A percentile compares a stretch with the other conserved stretches of the same genome.
These are phyloP conservation scores for Isatis tinctoria DNA, from an alignment of 345 rosid species.

Conservation along the genomic window DNA sequence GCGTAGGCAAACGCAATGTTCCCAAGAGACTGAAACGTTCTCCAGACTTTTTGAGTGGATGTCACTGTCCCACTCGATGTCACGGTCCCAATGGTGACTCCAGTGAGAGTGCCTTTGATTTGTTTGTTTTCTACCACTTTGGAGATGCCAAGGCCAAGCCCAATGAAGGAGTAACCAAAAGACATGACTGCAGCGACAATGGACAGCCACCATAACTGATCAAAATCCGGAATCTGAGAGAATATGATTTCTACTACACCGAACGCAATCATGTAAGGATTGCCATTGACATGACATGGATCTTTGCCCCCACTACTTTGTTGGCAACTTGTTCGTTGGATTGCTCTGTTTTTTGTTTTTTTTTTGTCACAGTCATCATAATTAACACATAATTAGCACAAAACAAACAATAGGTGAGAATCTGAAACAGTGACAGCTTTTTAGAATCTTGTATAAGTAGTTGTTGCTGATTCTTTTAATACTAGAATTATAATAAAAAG, in stretches of 20 bases:
- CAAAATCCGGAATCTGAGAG: slow-evolving; percentile 82
- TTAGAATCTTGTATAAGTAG: neutral
- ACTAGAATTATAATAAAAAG: neutral
- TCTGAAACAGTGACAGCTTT: slow-evolving; percentile 9
- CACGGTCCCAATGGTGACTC: slow-evolving; percentile 51
- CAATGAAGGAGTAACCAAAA: slow-evolving; percentile 68
- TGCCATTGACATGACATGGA: slow-evolving; percentile 51
- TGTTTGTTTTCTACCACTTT: slow-evolving; percentile 51
- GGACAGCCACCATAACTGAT: slow-evolving; percentile 84
- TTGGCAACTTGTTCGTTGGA: slow-evolving; percentile 55
- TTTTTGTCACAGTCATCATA: neutral
- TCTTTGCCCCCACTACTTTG: slow-evolving; percentile 36
- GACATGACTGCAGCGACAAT: slow-evolving; percentile 79
- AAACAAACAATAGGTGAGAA: neutral
- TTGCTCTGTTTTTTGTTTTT: slow-evolving; percentile 47
- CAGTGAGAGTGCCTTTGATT: slow-evolving; percentile 68
- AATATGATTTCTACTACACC: slow-evolving; percentile 51
- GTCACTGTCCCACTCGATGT: slow-evolving; percentile 46
- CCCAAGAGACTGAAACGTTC: slow-evolving; percentile 87
- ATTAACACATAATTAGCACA: neutral
- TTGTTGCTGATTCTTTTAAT: slow-evolving; percentile 8
- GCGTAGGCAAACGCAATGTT: slow-evolving; percentile 93
- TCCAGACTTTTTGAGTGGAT: slow-evolving; percentile 68
- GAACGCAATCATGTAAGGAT: slow-evolving; percentile 62
- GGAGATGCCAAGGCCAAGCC: slow-evolving; percentile 69